phyloP scores from a whole-genome alignment of 2,329 filamentous ascomycete species.

The Cladobotryum mycophilum region DNA sequence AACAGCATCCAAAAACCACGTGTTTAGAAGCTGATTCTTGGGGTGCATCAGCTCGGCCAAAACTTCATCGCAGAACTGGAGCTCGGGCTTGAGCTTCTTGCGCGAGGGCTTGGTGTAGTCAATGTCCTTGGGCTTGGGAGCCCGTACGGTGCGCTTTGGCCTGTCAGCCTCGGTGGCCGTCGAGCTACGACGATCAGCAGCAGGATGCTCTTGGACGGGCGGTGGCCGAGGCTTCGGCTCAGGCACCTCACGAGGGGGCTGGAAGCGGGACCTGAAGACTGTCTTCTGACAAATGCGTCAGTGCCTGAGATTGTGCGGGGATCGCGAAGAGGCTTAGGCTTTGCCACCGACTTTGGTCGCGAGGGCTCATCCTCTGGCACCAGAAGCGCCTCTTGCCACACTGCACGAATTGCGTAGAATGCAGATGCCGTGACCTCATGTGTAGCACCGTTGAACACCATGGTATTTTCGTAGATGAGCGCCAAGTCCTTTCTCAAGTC shows the following conservation, averaged over 20 bases:
- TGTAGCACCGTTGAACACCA: slow-evolving; percentile 72
- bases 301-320: slow-evolving; percentile 20
- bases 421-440: slow-evolving; percentile 64
- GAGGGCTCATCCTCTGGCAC: slow-evolving; percentile 48
- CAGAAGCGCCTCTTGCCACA: slow-evolving; percentile 41
- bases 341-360: slow-evolving; percentile 46
- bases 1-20: slow-evolving; percentile 75
- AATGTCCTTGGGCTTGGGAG: slow-evolving; percentile 85
- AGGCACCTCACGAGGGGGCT: slow-evolving; percentile 21
- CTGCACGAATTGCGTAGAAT: slow-evolving; percentile 48
- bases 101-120: slow-evolving; percentile 74
- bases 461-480: slow-evolving; percentile 72
- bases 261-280: slow-evolving; percentile 24
- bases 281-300: slow-evolving; percentile 23
- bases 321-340: slow-evolving; percentile 32
- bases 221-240: slow-evolving; percentile 15
- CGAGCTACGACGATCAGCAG: slow-evolving; percentile 56
- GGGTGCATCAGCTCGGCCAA: slow-evolving; percentile 69
- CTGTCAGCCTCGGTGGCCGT: slow-evolving; percentile 68
- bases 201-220: slow-evolving; percentile 16
- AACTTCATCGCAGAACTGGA: slow-evolving; percentile 83
- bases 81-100: slow-evolving; percentile 82
- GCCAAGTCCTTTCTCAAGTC: slow-evolving; percentile 69
- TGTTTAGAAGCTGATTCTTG: slow-evolving; percentile 62
- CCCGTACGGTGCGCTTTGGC: slow-evolving; percentile 89